These are phyloP conservation scores for Xylaria longipes DNA, from an alignment of 495 filamentous ascomycete species.

Conservation along the genomic window DNA sequence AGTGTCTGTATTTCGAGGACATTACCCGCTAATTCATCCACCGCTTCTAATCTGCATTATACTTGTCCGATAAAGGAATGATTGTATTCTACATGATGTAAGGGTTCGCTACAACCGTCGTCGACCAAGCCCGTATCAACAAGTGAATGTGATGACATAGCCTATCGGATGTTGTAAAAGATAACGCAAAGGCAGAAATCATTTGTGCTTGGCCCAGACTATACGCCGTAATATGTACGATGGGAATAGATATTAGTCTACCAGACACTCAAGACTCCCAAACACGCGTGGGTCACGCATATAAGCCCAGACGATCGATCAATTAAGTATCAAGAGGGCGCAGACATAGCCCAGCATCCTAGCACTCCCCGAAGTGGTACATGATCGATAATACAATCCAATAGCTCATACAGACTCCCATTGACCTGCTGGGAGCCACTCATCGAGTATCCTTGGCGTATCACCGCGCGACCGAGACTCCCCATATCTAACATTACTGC, in stretches of 20 bases:
- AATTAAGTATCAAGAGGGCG: neutral
- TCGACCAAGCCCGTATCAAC: neutral
- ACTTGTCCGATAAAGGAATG: neutral
- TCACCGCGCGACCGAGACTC: neutral
- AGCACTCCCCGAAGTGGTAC: neutral
- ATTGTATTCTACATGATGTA: neutral
- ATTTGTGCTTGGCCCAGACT: neutral
- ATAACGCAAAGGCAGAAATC: neutral
- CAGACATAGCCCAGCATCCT: neutral
- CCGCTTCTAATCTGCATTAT: neutral
- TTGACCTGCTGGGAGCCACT: neutral
- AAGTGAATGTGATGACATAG: neutral
- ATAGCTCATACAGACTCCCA: neutral
- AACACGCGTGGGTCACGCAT: neutral
- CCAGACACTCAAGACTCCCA: neutral
- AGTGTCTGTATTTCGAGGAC: neutral
- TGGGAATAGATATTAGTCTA: neutral
- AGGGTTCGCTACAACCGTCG: neutral
- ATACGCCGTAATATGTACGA: neutral
- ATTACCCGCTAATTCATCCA: constrained; percentile 3
- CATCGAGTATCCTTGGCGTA: neutral
- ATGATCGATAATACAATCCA: constrained; percentile 1
- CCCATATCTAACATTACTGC: neutral
- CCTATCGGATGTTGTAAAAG: too few relatives aligned
- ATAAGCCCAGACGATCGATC: neutral